A percentile compares a stretch with the other conserved stretches of the same genome.
These are phyloP conservation scores for Dianthus caryophyllus DNA, from an alignment of 148 eudicot species.

Conservation along the genomic window DNA sequence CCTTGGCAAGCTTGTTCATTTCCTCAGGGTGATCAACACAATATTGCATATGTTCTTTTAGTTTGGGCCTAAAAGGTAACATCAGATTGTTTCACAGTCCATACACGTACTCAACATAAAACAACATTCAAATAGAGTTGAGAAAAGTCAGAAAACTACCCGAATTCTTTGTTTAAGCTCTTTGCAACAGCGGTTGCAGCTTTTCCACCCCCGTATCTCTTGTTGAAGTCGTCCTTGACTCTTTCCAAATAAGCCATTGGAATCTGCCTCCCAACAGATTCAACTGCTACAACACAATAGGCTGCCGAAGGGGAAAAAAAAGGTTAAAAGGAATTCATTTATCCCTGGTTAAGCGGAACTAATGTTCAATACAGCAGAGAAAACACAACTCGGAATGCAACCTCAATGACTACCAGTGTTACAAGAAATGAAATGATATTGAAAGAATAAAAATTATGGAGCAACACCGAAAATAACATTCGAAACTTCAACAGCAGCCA, in stretches of 20 bases:
- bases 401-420: background rate
- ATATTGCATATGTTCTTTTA: conserved; percentile 51
- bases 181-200: conserved; percentile 45
- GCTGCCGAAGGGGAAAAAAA: conserved; percentile 31
- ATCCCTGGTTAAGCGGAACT: conserved; percentile 4
- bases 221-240: conserved; percentile 48
- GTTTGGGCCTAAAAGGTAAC: conserved; percentile 33
- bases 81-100: conserved; percentile 7
- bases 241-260: conserved; percentile 48
- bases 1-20: conserved; percentile 49
- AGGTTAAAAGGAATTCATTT: too few species aligned
- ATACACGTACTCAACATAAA: conserved; percentile 5
- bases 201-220: conserved; percentile 50
- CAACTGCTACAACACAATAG: conserved; percentile 50
- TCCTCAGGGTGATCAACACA: conserved; percentile 55
- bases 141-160: conserved; percentile 24
- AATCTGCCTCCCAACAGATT: conserved; percentile 49
- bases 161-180: conserved; percentile 50
- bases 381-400: background rate
- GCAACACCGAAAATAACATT: too few species aligned
- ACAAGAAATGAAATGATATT: background rate
- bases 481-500: too few species aligned
- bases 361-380: background rate
- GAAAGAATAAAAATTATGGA: background rate
- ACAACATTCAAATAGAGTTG: background rate